Percentiles rank a stretch among this genome's conserved stretches.
These are phyloP conservation scores for Bipolaris zeicola DNA, from an alignment of 2,329 filamentous ascomycete genomes.

Conservation along the genomic window DNA sequence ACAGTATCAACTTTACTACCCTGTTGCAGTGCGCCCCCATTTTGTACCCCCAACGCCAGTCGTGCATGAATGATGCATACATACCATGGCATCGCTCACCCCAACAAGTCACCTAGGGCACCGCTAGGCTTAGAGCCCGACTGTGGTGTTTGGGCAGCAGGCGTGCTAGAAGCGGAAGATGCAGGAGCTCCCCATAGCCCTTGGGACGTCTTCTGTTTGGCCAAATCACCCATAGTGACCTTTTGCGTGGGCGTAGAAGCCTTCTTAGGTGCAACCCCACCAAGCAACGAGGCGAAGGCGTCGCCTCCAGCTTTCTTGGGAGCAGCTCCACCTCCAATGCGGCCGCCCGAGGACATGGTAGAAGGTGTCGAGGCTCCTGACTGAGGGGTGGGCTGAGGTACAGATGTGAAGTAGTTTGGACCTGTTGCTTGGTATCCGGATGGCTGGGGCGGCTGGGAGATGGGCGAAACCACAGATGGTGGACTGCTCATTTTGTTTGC, in stretches of 20 bases:
- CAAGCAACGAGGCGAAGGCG: constrained; percentile 88
- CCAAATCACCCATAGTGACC: constrained; percentile 87
- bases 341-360: constrained; percentile 47
- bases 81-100: constrained; percentile 23
- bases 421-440: constrained; percentile 74
- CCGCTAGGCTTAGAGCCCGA: constrained; percentile 44
- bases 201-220: constrained; percentile 96
- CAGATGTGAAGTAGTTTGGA: constrained; percentile 95
- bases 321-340: constrained; percentile 47
- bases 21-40: constrained; percentile 1
- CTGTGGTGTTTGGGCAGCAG: constrained; percentile 33
- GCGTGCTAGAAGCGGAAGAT: constrained; percentile 42
- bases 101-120: constrained; percentile 45
- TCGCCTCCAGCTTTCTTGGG: constrained; percentile 69
- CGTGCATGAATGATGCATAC: constrained; percentile 1
- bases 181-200: constrained; percentile 86
- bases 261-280: constrained; percentile 78
- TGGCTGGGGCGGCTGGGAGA: constrained; percentile 60
- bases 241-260: constrained; percentile 62
- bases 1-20: neutral
- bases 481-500: constrained; percentile 61
- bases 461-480: constrained; percentile 43
- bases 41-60: constrained; percentile 9
- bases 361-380: constrained; percentile 51
- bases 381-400: constrained; percentile 54